A percentile compares a stretch with the other conserved stretches of the same genome.
phyloP scores from a whole-genome alignment of 352 stramenopile genomes.

The Nothophytophthora sp. region DNA sequence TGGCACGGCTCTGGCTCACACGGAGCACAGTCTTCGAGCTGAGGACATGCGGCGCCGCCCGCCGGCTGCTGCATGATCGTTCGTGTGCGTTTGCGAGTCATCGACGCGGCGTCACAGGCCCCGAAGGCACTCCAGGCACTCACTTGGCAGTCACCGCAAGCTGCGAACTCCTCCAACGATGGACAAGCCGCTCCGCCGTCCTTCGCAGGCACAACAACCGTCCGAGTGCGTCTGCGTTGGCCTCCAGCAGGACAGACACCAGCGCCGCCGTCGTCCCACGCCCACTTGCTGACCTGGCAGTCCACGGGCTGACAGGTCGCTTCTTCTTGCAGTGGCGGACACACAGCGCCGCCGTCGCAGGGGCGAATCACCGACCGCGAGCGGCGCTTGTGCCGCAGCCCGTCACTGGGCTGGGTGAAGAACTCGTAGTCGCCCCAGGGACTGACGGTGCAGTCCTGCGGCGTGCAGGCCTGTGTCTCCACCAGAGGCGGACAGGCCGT shows the following conservation, averaged over 20 bases:
- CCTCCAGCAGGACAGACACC: conserved; percentile 29
- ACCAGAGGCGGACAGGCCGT: conserved; percentile 32
- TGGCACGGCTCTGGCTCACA: conserved; percentile 56
- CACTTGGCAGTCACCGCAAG: conserved; percentile 56
- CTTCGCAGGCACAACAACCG: conserved; percentile 18
- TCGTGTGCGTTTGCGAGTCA: conserved; percentile 46
- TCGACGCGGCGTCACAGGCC: conserved; percentile 25
- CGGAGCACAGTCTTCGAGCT: conserved; percentile 32
- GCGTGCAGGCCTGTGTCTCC: conserved; percentile 41
- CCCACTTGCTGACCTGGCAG: conserved; percentile 59
- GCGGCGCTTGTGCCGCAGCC: conserved; percentile 42
- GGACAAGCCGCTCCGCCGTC: conserved; percentile 39
- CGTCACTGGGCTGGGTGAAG: conserved; percentile 38
- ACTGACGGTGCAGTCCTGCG: conserved; percentile 48
- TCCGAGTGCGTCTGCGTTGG: conserved; percentile 27
- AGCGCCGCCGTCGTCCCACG: conserved; percentile 44
- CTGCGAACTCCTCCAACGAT: conserved; percentile 26
- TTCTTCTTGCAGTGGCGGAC: conserved; percentile 47
- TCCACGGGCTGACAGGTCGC: conserved; percentile 53
- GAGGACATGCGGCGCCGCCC: conserved; percentile 49
- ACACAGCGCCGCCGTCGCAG: conserved; percentile 40
- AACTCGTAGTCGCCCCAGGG: conserved; percentile 52
- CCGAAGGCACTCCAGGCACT: conserved; percentile 49
- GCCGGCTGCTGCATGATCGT: conserved; percentile 44
- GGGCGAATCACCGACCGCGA: conserved; percentile 32